Base-by-base conservation (phyloP, 495 filamentous ascomycete species). In the Neurospora sublineolata region DNA sequence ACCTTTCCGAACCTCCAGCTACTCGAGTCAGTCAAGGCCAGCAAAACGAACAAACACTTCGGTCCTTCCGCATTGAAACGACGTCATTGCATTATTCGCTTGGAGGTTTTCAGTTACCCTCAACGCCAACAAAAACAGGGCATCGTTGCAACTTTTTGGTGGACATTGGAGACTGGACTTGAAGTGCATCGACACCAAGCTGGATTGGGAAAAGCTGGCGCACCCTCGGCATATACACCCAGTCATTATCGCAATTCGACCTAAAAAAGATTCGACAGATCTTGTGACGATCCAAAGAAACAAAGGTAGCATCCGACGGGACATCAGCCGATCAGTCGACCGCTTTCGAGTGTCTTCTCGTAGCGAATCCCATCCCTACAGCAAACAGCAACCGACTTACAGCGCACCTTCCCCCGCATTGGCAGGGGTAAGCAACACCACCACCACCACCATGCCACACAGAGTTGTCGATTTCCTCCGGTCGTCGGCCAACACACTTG, bases 381-480 rank as follows among this genome's bases (percentile, higher is more conserved):
- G 20, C 38, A 37, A 39, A 12, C 38, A 39, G 38, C 20, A 38
- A 18, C 58, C 67, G 42, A 39, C 41, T 60, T 30, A n/a, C 37
- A 69, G 52, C 72, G 12, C 38, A 67, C 27, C 44, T 67, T 70
- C 74, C 76, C 75, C 72, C 58, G 75, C 73, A 75, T 70, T 70
- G 67, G 70, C 68, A 73, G 72, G 69, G 68, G 69, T 39, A 52
- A 58, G 20, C 41, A 69, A 37, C 58, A 46, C 71, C 78, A 82
- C n/a, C n/a, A n/a, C n/a, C n/a, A n/a, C n/a, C n/a, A 82, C 78
- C 36, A 87, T 86, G 84, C 85, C 85, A 52, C 84, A 86, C 75
- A 80, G 82, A 39, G 84, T 87, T 71, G 78, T 80, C 46, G 79
- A 83, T 70, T 86, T 87, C 72, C 83, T 87, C 73, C 76, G 83